Evolutionary conservation across 805 yeast genomes (phyloP), one percentile per base, ranked within the genome.

Genomic region (Saccharomycopsis sp.): DNA sequence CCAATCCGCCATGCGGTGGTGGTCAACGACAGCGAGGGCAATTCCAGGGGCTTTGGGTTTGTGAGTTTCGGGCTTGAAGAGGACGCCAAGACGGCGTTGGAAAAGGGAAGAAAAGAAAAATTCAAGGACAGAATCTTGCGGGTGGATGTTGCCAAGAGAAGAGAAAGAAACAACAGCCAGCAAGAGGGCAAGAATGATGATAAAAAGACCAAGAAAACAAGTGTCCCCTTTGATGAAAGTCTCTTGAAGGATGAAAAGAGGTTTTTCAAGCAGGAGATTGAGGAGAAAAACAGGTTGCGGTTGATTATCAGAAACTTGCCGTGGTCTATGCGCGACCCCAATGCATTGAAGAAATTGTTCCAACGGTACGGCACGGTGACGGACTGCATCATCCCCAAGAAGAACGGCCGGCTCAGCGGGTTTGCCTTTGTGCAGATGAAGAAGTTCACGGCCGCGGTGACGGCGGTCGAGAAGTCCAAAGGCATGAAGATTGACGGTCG

Each of bases 1-100:
- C 98, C 98, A 5, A 94, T 89, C 9, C 87, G 80, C 61, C 98
- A 92, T 61, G 95, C 96, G 2, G 88, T 87, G 34, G 73, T 92
- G 31, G 97, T 92, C 13, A 80, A 68, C 30, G 96, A 88, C 55
- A 66, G 67, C 8, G 74, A 82, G 41, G 22, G 22, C 5, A 69
- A 80, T 34, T 85, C 96, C 2, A 73, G 88, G 58, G 97, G 98
- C 2, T 92, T 88, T 61, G 98, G 98, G 3, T 92, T 92, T 60
- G 98, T 87, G 12, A 80, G 94, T 27, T 92, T 92, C 59, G 75
- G 83, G 2, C 61, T 72, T 36, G 87, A 84, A 48, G 95, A 86
- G 36, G 98, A 92, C 56, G 83, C 96, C 0, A 57, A 71, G 30
- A 64, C 71, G 34, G 96, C 96, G 0, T 64, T 88, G 48, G 68